Base-by-base conservation (phyloP, 495 filamentous ascomycete species). In the Pyrenula aspistea region DNA sequence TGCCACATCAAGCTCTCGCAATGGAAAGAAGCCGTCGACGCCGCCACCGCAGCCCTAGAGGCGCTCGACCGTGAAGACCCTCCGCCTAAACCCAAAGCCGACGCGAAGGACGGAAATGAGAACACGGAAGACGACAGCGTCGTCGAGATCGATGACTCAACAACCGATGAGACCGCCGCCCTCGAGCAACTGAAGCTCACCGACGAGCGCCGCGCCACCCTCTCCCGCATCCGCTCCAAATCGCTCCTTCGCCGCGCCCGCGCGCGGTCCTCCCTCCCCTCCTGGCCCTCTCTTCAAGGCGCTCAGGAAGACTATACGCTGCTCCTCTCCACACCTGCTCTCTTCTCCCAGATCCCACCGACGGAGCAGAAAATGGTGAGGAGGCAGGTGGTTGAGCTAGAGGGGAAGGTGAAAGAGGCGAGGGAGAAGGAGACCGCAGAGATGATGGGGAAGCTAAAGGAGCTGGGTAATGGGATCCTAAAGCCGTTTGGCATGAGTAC, bases 391-490 rank as follows among this genome's bases (percentile, higher is more conserved):
- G 69, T 72, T 42, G 71, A 70, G 24, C 74, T 96, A 12, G 85
- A 87, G 1, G 70, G 73, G 22, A 77, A 75, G 59, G 81, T 89
- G 48, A 86, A 89, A 50, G 76, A 77, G 31, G 91, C 91, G 2
- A 84, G 85, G 68, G 84, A 93, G 62, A 84, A 77, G 63, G 93
- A 98, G 70, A 89, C 91, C 78, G 82, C 76, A 4, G 92, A 98
- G 69, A 95, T 96, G 88, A 91, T 96, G 88, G 87, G 84, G 22
- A 96, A 96, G 71, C 69, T 98, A 69, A 96, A 95, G 69, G 83
- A 87, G 77, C 75, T 98, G 55, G 92, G 92, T 1, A 95, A 98
- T 71, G 88, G 89, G 1, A 76, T 98, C 49, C 71, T 98, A 42
- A 95, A 87, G 64, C 92, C 92, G 0, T 98, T 96, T 73, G 92